These are phyloP conservation scores for Ormosia emarginata DNA, from an alignment of 306 rosid species.

Conservation along the genomic window DNA sequence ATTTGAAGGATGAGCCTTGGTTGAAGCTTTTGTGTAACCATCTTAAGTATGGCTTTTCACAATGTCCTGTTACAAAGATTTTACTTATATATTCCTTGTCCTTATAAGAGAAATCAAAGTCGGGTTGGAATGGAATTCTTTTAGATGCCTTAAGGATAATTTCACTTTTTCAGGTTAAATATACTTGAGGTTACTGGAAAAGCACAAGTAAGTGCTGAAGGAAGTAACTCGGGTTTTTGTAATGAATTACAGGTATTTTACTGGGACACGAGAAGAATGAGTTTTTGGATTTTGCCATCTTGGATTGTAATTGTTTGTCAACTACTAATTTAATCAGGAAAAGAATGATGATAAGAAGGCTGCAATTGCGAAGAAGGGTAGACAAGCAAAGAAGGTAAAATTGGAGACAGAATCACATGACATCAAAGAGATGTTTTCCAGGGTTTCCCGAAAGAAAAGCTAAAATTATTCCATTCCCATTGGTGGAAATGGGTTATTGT, in stretches of 20 bases:
- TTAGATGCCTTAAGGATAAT: slow-evolving; percentile 10
- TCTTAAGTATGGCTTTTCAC: slow-evolving; percentile 54
- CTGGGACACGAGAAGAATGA: not conserved
- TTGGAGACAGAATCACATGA: slow-evolving; percentile 71
- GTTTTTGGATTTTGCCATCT: not conserved
- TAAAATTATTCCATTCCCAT: slow-evolving; percentile 13
- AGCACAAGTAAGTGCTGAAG: slow-evolving; percentile 38
- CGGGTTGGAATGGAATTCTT: slow-evolving; percentile 5
- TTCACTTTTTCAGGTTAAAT: slow-evolving; percentile 60
- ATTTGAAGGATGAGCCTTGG: slow-evolving; percentile 84
- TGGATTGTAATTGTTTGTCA: slow-evolving; percentile 22
- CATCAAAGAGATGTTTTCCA: slow-evolving; percentile 77
- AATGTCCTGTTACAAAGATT: slow-evolving; percentile 10
- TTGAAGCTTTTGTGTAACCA: slow-evolving; percentile 65
- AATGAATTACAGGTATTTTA: slow-evolving; percentile 46
- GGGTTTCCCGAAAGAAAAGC: slow-evolving; percentile 64
- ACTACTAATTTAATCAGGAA: slow-evolving; percentile 38
- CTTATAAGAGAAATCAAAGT: not conserved
- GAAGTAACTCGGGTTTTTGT: slow-evolving; percentile 29
- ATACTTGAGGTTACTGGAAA: slow-evolving; percentile 58
- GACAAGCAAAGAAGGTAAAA: slow-evolving; percentile 66
- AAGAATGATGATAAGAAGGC: slow-evolving; percentile 39
- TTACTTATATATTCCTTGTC: not conserved
- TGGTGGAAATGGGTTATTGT: slow-evolving; percentile 9
- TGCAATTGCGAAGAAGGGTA: slow-evolving; percentile 49